phyloP scores from a whole-genome alignment of 257 asterid genomes.

The Solanum chaucha region DNA sequence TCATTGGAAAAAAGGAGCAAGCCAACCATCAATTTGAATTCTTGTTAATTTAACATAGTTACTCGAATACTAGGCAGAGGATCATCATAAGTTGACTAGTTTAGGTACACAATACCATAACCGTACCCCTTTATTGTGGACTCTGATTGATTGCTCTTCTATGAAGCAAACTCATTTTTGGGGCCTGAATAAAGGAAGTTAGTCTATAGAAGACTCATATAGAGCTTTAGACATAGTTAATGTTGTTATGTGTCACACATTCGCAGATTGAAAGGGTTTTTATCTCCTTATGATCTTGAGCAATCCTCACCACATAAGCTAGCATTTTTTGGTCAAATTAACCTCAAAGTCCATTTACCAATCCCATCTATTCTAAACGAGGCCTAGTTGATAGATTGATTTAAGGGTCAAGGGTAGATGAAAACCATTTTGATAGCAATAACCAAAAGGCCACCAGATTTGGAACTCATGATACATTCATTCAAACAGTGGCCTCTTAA shows the following conservation, averaged over 20 bases:
- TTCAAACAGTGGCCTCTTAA: neutral
- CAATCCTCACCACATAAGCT: neutral
- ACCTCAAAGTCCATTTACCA: neutral
- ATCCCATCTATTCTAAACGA: neutral
- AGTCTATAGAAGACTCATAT: neutral
- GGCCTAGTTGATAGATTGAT: neutral
- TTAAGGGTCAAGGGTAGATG: neutral
- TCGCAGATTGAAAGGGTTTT: neutral
- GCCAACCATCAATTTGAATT: neutral
- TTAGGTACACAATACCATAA: neutral
- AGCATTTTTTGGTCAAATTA: neutral
- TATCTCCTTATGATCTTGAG: neutral
- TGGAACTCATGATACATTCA: neutral
- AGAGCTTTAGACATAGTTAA: neutral
- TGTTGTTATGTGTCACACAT: neutral
- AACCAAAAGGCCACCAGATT: neutral
- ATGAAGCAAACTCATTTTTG: neutral
- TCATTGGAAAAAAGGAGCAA: neutral
- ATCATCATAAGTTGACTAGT: neutral
- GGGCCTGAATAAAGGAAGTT: neutral
- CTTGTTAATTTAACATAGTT: neutral
- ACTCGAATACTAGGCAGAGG: neutral
- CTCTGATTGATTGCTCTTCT: neutral
- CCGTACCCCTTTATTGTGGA: neutral
- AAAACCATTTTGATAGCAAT: neutral